phyloP scores from a whole-genome alignment of 768 basidiomycete species.

The Antrodiella citrinella region DNA sequence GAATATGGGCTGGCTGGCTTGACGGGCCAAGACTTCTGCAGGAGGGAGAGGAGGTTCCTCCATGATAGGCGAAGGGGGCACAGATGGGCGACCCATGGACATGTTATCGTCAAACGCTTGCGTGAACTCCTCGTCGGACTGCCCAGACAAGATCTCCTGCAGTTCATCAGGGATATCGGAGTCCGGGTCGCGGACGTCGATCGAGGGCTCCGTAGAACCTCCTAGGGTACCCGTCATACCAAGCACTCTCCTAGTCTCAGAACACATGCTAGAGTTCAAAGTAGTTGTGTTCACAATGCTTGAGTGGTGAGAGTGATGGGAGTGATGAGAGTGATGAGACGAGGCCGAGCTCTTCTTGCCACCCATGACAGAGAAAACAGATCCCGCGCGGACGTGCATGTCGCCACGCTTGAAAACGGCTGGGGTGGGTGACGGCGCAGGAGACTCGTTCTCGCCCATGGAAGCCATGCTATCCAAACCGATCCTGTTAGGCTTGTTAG shows the following conservation, averaged over 20 bases:
- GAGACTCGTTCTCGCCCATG: slow-evolving; percentile 13
- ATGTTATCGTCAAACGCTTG: slow-evolving; percentile 31
- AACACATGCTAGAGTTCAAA: slow-evolving; percentile 28
- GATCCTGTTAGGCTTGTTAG: slow-evolving; percentile 24
- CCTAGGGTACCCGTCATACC: slow-evolving; percentile 67
- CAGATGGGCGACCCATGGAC: slow-evolving; percentile 12
- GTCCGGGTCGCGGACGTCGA: slow-evolving; percentile 56
- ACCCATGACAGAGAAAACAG: slow-evolving; percentile 16
- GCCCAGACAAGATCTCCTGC: slow-evolving; percentile 46
- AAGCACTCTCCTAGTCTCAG: slow-evolving; percentile 45
- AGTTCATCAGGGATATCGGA: slow-evolving; percentile 80
- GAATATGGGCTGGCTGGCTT: slow-evolving; percentile 28
- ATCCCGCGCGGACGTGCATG: slow-evolving; percentile 17
- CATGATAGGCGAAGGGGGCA: slow-evolving; percentile 28
- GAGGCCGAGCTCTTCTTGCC: slow-evolving; percentile 12
- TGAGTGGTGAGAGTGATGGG: no score
- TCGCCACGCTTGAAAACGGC: slow-evolving; percentile 24
- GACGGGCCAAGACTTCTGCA: slow-evolving; percentile 12
- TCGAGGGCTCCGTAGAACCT: slow-evolving; percentile 38
- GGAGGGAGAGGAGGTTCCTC: slow-evolving; percentile 37
- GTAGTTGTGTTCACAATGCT: slow-evolving; percentile 15
- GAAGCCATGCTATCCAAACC: slow-evolving; percentile 12
- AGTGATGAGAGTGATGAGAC: slow-evolving; percentile 7
- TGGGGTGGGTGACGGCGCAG: slow-evolving; percentile 23
- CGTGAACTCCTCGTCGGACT: slow-evolving; percentile 25